Evolutionary conservation across 2,329 filamentous ascomycete species (phyloP).

Genomic region (Cladosporium sp.): DNA sequence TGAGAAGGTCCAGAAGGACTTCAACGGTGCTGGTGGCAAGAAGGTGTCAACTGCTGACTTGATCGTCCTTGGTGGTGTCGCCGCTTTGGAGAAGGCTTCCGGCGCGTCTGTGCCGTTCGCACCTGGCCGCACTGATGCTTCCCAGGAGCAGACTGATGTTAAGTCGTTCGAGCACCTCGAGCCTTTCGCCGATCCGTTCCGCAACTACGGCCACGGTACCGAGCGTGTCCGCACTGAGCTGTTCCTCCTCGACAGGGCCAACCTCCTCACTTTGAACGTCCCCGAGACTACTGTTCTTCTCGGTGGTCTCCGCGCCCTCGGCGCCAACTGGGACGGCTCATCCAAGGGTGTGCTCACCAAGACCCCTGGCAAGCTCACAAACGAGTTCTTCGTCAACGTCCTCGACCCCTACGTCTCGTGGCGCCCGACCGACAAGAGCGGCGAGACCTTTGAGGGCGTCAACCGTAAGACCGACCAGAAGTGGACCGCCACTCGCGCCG

Average conservation of each 20-base stretch:
- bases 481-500: constrained; percentile 68
- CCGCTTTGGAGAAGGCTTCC: constrained; percentile 72
- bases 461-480: constrained; percentile 67
- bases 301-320: constrained; percentile 69
- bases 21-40: constrained; percentile 63
- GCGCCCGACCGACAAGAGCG: constrained; percentile 54
- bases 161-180: constrained; percentile 65
- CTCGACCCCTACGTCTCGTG: constrained; percentile 67
- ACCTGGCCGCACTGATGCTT: constrained; percentile 70
- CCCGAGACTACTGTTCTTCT: constrained; percentile 71
- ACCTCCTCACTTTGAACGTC: constrained; percentile 68
- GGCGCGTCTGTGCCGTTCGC: constrained; percentile 67
- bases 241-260: constrained; percentile 69
- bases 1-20: constrained; percentile 65
- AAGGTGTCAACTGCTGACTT: constrained; percentile 76
- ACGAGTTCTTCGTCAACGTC: constrained; percentile 81
- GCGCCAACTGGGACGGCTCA: constrained; percentile 71
- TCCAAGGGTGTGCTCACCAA: constrained; percentile 67
- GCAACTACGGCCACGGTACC: constrained; percentile 70
- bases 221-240: constrained; percentile 65
- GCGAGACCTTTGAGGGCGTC: constrained; percentile 62
- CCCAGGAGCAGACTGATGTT: constrained; percentile 70
- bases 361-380: constrained; percentile 67
- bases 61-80: constrained; percentile 71
- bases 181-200: constrained; percentile 73